These are phyloP conservation scores for Lonicera japonica DNA, from an alignment of 129 eudicot genomes.

Conservation along the genomic window DNA sequence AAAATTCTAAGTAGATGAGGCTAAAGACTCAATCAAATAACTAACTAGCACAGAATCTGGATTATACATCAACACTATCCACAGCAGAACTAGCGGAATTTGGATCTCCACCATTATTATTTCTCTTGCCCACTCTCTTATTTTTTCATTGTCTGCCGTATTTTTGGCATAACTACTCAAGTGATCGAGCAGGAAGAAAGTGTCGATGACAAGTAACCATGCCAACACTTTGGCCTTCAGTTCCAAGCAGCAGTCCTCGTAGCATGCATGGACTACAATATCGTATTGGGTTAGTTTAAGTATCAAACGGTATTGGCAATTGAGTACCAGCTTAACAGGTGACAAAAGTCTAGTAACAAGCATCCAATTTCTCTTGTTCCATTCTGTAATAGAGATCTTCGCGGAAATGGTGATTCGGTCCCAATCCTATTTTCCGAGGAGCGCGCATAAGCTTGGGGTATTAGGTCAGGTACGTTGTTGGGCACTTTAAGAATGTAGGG, in stretches of 20 bases:
- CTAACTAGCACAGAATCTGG: too few species aligned
- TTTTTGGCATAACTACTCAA: constrained; percentile 6
- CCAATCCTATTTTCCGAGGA: constrained; percentile 40
- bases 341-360: constrained; percentile 15
- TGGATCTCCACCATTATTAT: constrained; percentile 47
- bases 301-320: constrained; percentile 10
- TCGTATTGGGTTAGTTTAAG: constrained; percentile 17
- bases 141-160: background rate
- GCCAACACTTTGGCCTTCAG: constrained; percentile 24
- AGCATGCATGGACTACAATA: constrained; percentile 26
- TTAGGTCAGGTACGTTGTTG: constrained; percentile 9
- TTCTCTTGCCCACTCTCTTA: constrained; percentile 21
- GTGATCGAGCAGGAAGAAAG: constrained; percentile 38
- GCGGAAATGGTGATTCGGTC: constrained; percentile 43
- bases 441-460: constrained; percentile 32
- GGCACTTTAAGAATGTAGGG: constrained; percentile 36
- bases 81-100: constrained; percentile 34
- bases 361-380: constrained; percentile 41
- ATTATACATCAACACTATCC: too few species aligned
- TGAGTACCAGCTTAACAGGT: background rate
- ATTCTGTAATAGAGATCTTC: constrained; percentile 30
- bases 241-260: constrained; percentile 20
- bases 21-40: too few species aligned
- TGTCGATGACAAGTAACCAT: constrained; percentile 43
- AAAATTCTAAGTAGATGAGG: too few species aligned